Evolutionary conservation across 2,329 filamentous ascomycete species (phyloP).

Genomic region (Fusarium mangiferae): DNA sequence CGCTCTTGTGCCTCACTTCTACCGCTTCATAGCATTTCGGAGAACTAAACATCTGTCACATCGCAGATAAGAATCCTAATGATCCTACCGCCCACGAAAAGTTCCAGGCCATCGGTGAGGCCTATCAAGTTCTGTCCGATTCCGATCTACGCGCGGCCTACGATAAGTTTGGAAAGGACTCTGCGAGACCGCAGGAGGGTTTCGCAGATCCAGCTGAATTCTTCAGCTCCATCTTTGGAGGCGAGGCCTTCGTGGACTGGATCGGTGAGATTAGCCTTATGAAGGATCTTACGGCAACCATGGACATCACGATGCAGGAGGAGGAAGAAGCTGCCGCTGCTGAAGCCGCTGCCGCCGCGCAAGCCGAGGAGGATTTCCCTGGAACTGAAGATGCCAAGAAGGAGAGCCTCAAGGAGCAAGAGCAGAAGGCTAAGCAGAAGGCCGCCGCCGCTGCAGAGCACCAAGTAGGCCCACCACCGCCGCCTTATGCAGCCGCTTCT

Average conservation of each 20-base stretch:
- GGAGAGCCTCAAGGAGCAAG: constrained; percentile 61
- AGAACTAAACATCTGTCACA: constrained; percentile 22
- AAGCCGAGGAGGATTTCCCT: constrained; percentile 65
- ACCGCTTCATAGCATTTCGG: neutral
- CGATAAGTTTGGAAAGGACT: constrained; percentile 97
- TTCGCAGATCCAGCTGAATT: constrained; percentile 98
- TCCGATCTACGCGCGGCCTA: constrained; percentile 88
- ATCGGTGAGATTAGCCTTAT: constrained; percentile 98
- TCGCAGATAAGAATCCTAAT: constrained; percentile 92
- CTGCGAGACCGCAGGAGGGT: constrained; percentile 87
- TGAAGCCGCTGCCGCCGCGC: constrained; percentile 62
- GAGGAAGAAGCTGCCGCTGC: constrained; percentile 70
- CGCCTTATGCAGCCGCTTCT: constrained; percentile 51
- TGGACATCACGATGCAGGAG: constrained; percentile 95
- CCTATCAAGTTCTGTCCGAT: constrained; percentile 86
- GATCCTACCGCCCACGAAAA: constrained; percentile 93
- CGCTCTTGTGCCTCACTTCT: constrained; percentile 30
- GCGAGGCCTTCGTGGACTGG: constrained; percentile 94
- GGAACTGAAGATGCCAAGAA: constrained; percentile 66
- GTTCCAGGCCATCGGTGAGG: constrained; percentile 87
- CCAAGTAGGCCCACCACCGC: constrained; percentile 44
- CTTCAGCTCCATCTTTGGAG: constrained; percentile 98
- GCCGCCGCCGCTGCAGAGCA: constrained; percentile 43
- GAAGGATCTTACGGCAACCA: constrained; percentile 97
- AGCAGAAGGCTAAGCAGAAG: constrained; percentile 39